These are phyloP conservation scores for Boletus rubropictus DNA, from an alignment of 768 basidiomycete genomes.

Conservation along the genomic window DNA sequence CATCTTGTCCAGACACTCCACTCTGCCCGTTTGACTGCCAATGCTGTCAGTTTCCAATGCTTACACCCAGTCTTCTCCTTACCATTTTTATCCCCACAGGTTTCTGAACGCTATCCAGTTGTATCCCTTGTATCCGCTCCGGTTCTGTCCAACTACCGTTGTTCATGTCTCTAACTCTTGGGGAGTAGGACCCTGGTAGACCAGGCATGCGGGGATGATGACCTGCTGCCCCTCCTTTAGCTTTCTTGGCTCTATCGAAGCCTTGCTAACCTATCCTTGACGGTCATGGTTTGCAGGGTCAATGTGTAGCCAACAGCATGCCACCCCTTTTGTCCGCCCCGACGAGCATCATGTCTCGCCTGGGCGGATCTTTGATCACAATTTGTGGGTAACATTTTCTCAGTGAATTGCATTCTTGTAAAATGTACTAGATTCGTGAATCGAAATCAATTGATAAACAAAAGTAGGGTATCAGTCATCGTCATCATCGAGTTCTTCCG, in stretches of 20 bases:
- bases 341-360: constrained; percentile 19
- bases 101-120: constrained; percentile 16
- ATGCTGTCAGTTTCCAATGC: constrained; percentile 58
- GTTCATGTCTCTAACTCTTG: background rate
- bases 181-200: too few relatives aligned
- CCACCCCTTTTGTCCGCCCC: constrained; percentile 15
- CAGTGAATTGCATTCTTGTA: background rate
- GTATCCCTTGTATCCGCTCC: background rate
- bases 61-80: background rate
- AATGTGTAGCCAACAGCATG: constrained; percentile 56
- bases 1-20: constrained; percentile 56
- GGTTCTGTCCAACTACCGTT: background rate
- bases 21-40: constrained; percentile 87
- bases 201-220: background rate
- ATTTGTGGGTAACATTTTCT: constrained; percentile 21
- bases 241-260: constrained; percentile 51
- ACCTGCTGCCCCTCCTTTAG: too few relatives aligned
- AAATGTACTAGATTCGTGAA: background rate
- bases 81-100: constrained; percentile 13
- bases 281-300: constrained; percentile 48
- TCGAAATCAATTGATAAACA: background rate
- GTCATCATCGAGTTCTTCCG: constrained; percentile 40
- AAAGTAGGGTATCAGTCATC: constrained; percentile 35
- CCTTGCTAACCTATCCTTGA: constrained; percentile 36
- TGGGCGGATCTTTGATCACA: constrained; percentile 13